Evolutionary conservation across 345 rosid genomes (phyloP).

Genomic region (Atalantia buxifolia): DNA sequence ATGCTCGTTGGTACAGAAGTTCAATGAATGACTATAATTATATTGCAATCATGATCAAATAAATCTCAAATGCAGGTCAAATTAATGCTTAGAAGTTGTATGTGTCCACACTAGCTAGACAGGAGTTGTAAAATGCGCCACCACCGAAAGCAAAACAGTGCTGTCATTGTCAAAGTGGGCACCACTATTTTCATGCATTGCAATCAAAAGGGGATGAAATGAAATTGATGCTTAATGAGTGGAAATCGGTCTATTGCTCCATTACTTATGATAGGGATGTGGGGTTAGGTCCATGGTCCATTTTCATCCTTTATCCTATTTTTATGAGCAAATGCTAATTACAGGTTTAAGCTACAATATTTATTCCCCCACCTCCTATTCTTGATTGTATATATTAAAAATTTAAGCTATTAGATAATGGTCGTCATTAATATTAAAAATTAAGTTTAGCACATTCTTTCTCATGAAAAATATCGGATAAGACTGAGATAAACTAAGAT

Average conservation of each 20-base stretch:
- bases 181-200: conserved; percentile 10
- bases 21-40: not conserved
- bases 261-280: conserved; percentile 1
- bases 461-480: too few species aligned
- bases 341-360: not conserved
- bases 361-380: not conserved
- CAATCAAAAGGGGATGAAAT: not conserved
- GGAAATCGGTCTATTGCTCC: not conserved
- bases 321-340: not conserved
- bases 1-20: not conserved
- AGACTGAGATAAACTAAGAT: too few species aligned
- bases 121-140: not conserved
- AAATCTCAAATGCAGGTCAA: not conserved
- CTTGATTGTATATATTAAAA: not conserved
- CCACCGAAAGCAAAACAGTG: conserved; percentile 29
- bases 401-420: not conserved
- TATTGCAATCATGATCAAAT: not conserved
- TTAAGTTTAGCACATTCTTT: too few species aligned
- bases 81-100: conserved; percentile 2
- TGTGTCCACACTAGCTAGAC: not conserved
- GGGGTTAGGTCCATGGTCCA: not conserved
- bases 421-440: too few species aligned
- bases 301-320: not conserved
- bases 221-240: conserved; percentile 6
- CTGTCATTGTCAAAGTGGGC: conserved; percentile 14